A percentile compares a stretch with the other conserved stretches of the same genome.
Evolutionary conservation across 352 stramenopile species (phyloP).

Genomic region (Phytophthora lateralis): DNA sequence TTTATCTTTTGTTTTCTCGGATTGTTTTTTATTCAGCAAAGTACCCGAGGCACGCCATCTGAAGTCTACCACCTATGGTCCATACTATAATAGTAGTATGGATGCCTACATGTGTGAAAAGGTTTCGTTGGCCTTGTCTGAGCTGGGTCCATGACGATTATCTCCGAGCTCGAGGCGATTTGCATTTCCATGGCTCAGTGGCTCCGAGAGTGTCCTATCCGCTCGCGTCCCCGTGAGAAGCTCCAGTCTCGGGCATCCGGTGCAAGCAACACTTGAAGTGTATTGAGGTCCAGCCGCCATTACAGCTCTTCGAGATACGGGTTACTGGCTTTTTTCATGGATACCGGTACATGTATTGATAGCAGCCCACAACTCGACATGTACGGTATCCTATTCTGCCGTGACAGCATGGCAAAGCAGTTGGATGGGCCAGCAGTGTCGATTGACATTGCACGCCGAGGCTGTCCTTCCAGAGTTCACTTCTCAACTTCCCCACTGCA

Average conservation of each 20-base stretch:
- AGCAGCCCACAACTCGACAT: no score
- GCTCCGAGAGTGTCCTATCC: constrained; percentile 14
- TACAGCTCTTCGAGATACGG: constrained; percentile 14
- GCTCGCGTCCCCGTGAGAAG: not conserved
- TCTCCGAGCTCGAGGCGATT: not conserved
- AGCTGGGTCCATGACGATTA: constrained; percentile 1
- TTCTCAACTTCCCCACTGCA: constrained; percentile 27
- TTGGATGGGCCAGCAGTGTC: constrained; percentile 17
- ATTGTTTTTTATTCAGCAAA: no score
- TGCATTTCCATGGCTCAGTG: constrained; percentile 9
- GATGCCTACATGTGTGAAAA: no score
- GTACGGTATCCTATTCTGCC: no score
- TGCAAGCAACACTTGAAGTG: constrained; percentile 2
- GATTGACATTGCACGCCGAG: constrained; percentile 9
- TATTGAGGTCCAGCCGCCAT: not conserved
- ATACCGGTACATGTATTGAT: not conserved
- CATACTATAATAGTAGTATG: no score
- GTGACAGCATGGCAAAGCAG: constrained; percentile 3
- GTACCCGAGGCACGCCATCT: no score
- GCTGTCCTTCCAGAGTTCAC: constrained; percentile 14
- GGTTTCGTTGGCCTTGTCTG: no score
- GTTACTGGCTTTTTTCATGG: constrained; percentile 15
- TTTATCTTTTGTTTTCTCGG: no score
- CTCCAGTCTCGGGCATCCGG: not conserved
- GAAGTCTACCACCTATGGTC: no score